A percentile compares a stretch with the other conserved stretches of the same genome.
These are phyloP conservation scores for Quercus variabilis DNA, from an alignment of 306 rosid species.

Conservation along the genomic window DNA sequence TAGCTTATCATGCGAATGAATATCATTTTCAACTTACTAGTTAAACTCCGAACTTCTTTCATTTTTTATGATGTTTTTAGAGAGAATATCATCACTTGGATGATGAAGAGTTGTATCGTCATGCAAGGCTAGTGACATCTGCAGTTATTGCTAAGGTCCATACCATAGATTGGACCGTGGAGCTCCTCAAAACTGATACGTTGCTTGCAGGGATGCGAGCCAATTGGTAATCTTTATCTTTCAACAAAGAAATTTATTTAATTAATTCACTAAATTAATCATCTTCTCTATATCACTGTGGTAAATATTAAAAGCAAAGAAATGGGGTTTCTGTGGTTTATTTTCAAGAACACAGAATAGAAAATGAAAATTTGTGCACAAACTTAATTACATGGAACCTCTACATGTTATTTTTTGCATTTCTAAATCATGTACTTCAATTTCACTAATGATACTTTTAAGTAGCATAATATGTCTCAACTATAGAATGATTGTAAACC, in stretches of 20 bases:
- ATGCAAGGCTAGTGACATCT: conserved; percentile 61
- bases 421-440: too few species aligned
- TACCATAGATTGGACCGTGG: conserved; percentile 70
- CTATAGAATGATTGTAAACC: too few species aligned
- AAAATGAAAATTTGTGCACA: too few species aligned
- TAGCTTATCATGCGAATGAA: background rate
- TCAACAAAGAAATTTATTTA: background rate
- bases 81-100: conserved; percentile 19
- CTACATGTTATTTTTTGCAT: too few species aligned
- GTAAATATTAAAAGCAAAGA: too few species aligned
- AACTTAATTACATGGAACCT: too few species aligned
- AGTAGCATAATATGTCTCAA: too few species aligned
- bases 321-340: too few species aligned
- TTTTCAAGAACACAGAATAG: too few species aligned
- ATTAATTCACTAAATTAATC: background rate
- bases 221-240: conserved; percentile 39
- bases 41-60: background rate
- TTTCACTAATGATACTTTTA: too few species aligned
- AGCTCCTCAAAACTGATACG: conserved; percentile 61
- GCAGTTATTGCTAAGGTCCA: conserved; percentile 66
- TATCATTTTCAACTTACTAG: background rate
- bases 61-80: conserved; percentile 10
- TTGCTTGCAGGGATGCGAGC: conserved; percentile 53
- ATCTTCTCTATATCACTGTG: background rate
- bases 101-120: conserved; percentile 51